Percentiles rank a stretch among this genome's conserved stretches.
These are phyloP conservation scores for Cucurbita maxima DNA, from an alignment of 306 rosid genomes.

Conservation along the genomic window DNA sequence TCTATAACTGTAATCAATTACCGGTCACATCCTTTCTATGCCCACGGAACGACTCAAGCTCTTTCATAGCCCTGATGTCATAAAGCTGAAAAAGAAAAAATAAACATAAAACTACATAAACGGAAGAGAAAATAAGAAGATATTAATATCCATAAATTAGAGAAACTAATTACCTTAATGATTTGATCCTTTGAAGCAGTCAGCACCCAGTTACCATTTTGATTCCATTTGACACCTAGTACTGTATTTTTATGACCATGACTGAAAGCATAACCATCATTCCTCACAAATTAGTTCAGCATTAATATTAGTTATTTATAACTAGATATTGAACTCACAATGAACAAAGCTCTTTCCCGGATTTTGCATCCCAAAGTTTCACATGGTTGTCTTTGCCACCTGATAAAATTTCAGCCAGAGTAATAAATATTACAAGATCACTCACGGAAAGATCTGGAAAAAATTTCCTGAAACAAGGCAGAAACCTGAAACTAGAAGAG, in stretches of 20 bases:
- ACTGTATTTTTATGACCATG: conserved; percentile 93
- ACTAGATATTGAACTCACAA: conserved; percentile 47
- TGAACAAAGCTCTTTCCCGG: conserved; percentile 83
- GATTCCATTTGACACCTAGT: conserved; percentile 80
- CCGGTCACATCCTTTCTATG: conserved; percentile 93
- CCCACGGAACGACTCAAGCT: conserved; percentile 96
- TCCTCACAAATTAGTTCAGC: conserved; percentile 6
- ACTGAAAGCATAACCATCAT: conserved; percentile 36
- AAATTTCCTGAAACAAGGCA: conserved; percentile 11
- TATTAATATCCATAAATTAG: background rate
- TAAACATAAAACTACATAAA: conserved; percentile 8
- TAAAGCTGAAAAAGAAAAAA: conserved; percentile 47
- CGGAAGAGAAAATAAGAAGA: background rate
- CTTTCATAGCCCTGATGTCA: conserved; percentile 97
- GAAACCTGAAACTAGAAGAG: conserved; percentile 84
- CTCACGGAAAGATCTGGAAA: conserved; percentile 2
- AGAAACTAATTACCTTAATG: conserved; percentile 42
- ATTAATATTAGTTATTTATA: conserved; percentile 1
- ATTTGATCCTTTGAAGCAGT: conserved; percentile 90
- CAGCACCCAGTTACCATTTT: conserved; percentile 83
- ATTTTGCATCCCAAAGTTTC: conserved; percentile 93
- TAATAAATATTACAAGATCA: conserved; percentile 5
- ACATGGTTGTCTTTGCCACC: conserved; percentile 97
- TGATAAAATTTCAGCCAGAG: conserved; percentile 15
- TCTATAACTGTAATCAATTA: conserved; percentile 18